Base-by-base conservation (phyloP, 192 early-diverging fungal species). In the Coemansia sp. region DNA sequence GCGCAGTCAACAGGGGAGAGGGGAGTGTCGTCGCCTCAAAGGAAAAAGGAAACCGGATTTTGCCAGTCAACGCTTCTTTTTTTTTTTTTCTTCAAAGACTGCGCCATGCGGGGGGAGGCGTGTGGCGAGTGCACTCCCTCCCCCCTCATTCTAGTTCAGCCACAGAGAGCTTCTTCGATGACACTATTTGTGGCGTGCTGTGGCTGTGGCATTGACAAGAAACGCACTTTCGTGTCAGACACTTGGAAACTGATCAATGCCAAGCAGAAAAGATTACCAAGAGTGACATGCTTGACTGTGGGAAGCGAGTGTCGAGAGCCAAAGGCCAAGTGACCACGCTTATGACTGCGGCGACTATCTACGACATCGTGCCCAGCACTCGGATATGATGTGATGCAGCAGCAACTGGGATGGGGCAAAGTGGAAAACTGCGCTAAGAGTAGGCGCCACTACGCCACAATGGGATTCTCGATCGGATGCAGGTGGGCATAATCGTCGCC, bases 401-500 rank as follows among this genome's bases (percentile, higher is more conserved):
- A 29, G 2, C 13, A 29, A 1, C 12, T 17, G 27, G 45, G 39
- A 27, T 27, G 27, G 61, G 38, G 61, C 44, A 19, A 48, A 7
- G 46, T 48, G n/a, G 44, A 45, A 45, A 45, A 22, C 27, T 36
- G n/a, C 44, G 32, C 41, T 34, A 61, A 46, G 32, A 61, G 55
- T 15, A 36, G 59, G 24, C 31, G 36, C 44, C 46, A 62, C 40
- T 19, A 32, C 36, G 72, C 72, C 72, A 68, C 72, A 74, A 64
- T 74, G 72, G 56, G 71, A 74, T 74, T 60, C 68, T 60, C 72
- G 72, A 74, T 74, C 72, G 38, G 67, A 61, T 74, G 72, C 72
- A 74, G 66, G 62, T 50, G 27, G 29, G 55, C 17, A 41, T 56
- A 55, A 39, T 41, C 40, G 29, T 12, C 24, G 41, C 3, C 27